Evolutionary conservation across 805 yeast genomes (phyloP), one percentile per base, ranked within the genome.

Genomic region (Schwanniomyces vanrijiae): DNA sequence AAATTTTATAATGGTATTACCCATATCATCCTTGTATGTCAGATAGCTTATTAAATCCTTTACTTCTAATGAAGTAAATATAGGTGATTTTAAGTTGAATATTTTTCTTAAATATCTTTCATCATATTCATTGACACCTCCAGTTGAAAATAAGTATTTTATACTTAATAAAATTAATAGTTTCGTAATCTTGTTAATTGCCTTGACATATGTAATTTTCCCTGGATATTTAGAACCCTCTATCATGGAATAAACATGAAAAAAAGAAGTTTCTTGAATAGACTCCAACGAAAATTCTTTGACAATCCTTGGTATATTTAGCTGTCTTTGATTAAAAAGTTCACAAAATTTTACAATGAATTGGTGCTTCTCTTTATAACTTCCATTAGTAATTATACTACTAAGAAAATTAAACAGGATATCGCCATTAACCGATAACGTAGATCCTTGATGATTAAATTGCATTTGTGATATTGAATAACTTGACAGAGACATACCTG

Each of bases 311-410:
- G 55, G 29, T 4, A 53, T 40, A 41, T 45, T 48, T 5, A 56
- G 18, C 6, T 34, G 28, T 8, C 26, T 43, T 10, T 28, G 37
- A 13, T 43, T 47, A 22, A 64, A 51, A 6, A 47, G 19, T 16
- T 60, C 57, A 38, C 56, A 52, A 28, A 63, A 52, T 14, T 56
- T 37, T 9, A 60, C 51, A 18, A 64, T 50, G 37, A 55, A 44
- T 7, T 43, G 46, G 8, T 60, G 50, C 46, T 65, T 68, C 46
- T 65, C 69, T 37, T 64, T 65, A 45, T 68, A 68, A 1, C 68
- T 48, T 0, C 73, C 72, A 37, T 56, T 35, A 7, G 43, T 33
- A 1, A 67, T 35, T 10, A 66, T 53, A 1, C 64, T 50, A 22
- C 68, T 54, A 16, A 63, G 40, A 1, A 58, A 60, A 26, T 46